phyloP scores from a whole-genome alignment of 2,329 filamentous ascomycete genomes.

The Xylariaceae sp. region DNA sequence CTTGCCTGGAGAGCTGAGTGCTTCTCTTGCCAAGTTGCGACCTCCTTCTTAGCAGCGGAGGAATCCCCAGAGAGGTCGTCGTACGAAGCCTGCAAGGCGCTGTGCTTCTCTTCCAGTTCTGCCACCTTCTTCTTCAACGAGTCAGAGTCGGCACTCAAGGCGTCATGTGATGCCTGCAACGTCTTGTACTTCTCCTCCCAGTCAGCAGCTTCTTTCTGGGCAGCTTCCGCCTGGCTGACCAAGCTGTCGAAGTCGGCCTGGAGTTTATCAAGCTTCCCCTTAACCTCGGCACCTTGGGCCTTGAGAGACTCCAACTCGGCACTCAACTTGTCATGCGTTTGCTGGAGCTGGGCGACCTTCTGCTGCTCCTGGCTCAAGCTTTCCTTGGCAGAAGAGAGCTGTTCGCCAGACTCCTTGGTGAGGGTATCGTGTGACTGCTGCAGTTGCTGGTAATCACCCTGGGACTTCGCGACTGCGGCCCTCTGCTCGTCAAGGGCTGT shows the following conservation, averaged over 20 bases:
- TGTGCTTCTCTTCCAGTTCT: conserved; percentile 19
- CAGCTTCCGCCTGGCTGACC: conserved; percentile 26
- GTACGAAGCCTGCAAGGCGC: conserved; percentile 13
- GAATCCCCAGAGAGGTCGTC: conserved; percentile 32
- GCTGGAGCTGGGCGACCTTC: conserved; percentile 26
- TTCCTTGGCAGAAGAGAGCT: conserved; percentile 16
- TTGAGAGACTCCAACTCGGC: conserved; percentile 26
- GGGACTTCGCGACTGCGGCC: conserved; percentile 18
- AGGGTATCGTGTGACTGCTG: conserved; percentile 9
- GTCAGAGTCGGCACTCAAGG: conserved; percentile 19
- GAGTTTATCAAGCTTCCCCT: conserved; percentile 23
- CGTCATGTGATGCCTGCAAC: conserved; percentile 18
- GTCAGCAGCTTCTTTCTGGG: conserved; percentile 13
- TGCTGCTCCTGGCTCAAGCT: conserved; percentile 31
- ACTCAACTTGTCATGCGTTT: conserved; percentile 20
- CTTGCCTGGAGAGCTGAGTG: conserved; percentile 12
- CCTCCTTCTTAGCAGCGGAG: conserved; percentile 29
- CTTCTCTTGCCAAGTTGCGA: conserved; percentile 23
- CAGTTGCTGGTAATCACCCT: conserved; percentile 17
- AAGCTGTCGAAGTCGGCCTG: conserved; percentile 21
- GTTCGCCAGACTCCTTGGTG: conserved; percentile 23
- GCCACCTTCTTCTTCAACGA: conserved; percentile 21
- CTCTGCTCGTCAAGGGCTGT: conserved; percentile 23
- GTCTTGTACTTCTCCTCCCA: conserved; percentile 29
- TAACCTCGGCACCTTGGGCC: conserved; percentile 21